A percentile compares a stretch with the other conserved stretches of the same genome.
Evolutionary conservation across 2,329 filamentous ascomycete species (phyloP).

Genomic region (Emmonsiellopsis sp.): DNA sequence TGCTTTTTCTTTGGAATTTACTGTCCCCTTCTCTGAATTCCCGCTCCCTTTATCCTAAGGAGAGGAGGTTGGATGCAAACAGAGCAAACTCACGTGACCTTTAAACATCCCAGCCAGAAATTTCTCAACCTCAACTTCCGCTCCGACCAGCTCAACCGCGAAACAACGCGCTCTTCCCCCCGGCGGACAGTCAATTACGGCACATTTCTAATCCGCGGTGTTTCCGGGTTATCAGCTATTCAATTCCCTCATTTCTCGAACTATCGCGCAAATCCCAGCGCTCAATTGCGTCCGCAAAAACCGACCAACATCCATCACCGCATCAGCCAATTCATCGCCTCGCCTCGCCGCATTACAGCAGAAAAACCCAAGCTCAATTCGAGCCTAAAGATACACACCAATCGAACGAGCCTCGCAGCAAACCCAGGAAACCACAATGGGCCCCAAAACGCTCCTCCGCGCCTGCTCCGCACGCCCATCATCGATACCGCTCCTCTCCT

Average conservation of each 20-base stretch:
- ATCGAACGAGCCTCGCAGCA: too few relatives aligned
- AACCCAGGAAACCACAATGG: background rate
- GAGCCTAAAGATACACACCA: too few relatives aligned
- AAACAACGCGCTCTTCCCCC: background rate
- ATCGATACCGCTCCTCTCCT: background rate
- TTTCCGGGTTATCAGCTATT: too few relatives aligned
- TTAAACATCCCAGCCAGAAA: background rate
- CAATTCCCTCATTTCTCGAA: too few relatives aligned
- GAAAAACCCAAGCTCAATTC: too few relatives aligned
- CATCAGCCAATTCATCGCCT: too few relatives aligned
- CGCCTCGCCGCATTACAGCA: too few relatives aligned
- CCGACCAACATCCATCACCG: background rate
- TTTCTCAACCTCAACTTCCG: background rate
- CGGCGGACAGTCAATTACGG: background rate
- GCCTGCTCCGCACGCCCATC: background rate
- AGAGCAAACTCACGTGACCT: background rate
- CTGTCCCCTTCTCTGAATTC: too few relatives aligned
- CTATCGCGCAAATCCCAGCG: background rate
- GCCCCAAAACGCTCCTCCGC: slow-evolving; percentile 2
- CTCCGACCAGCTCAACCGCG: background rate
- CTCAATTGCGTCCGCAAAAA: background rate
- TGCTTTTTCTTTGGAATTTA: too few relatives aligned
- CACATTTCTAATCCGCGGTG: background rate
- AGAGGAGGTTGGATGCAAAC: background rate
- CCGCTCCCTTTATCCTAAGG: background rate